phyloP scores from a whole-genome alignment of 2,329 filamentous ascomycete genomes.

The Penicillium sp. region DNA sequence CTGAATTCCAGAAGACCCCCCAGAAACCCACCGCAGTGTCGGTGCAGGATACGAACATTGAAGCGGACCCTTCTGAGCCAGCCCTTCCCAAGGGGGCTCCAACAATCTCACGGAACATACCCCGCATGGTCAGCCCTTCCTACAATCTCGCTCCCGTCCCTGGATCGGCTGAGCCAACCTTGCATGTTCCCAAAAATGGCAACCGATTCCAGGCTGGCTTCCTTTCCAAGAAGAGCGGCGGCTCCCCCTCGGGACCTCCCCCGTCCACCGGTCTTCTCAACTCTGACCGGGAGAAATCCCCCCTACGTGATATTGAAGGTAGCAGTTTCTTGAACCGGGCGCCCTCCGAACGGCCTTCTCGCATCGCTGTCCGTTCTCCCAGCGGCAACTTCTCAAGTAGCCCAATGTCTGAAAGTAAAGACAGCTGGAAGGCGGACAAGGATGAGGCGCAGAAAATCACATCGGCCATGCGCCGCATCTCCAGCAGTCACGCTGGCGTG shows the following conservation, averaged over 20 bases:
- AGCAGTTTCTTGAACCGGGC: conserved; percentile 46
- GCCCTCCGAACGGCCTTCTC: conserved; percentile 37
- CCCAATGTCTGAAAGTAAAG: conserved; percentile 43
- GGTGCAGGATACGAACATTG: conserved; percentile 53
- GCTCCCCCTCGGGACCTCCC: conserved; percentile 58
- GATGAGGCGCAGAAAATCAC: conserved; percentile 51
- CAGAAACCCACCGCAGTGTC: conserved; percentile 56
- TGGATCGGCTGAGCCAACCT: conserved; percentile 52
- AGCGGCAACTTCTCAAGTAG: conserved; percentile 32
- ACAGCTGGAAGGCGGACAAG: conserved; percentile 42
- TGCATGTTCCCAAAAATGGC: conserved; percentile 59
- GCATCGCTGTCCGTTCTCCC: conserved; percentile 35
- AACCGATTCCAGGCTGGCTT: conserved; percentile 87
- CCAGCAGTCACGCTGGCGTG: conserved; percentile 37
- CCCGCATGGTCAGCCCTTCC: conserved; percentile 36
- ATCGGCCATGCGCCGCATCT: conserved; percentile 53
- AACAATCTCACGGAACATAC: conserved; percentile 41
- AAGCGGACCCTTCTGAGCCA: conserved; percentile 38
- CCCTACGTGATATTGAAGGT: conserved; percentile 49
- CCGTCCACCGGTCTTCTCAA: conserved; percentile 54
- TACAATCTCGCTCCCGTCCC: conserved; percentile 53
- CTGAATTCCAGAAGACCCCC: conserved; percentile 88
- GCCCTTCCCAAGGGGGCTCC: conserved; percentile 48
- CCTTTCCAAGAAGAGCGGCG: conserved; percentile 62
- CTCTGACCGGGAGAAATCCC: conserved; percentile 53